Conservation (phyloP, 1,284 basidiomycete species). For the Cryptococcus jaspeensis region DNA sequence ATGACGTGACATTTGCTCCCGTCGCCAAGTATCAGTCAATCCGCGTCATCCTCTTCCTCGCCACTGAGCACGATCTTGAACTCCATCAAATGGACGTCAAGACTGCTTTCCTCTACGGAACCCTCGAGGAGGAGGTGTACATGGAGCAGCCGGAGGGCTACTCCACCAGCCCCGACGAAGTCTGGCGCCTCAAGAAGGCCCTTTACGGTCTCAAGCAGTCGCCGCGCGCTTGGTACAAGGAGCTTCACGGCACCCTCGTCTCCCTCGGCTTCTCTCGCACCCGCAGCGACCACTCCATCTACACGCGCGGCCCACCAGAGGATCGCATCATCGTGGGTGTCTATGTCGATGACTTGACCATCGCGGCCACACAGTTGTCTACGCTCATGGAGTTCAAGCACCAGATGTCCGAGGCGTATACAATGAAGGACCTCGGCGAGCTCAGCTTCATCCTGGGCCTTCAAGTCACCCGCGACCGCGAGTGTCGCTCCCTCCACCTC, state of each 20-base stretch:
- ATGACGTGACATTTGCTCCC: slow-evolving; percentile 53
- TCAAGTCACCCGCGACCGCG: slow-evolving; percentile 52
- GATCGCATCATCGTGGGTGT: slow-evolving; percentile 11
- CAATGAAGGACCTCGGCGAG: slow-evolving; percentile 32
- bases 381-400: slow-evolving; percentile 17
- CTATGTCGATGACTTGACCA: slow-evolving; percentile 22
- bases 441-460: slow-evolving; percentile 43
- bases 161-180: slow-evolving; percentile 5
- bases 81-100: slow-evolving; percentile 55
- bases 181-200: slow-evolving; percentile 37
- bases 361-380: slow-evolving; percentile 1
- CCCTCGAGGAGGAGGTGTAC: slow-evolving; percentile 52
- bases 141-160: slow-evolving; percentile 36
- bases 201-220: slow-evolving; percentile 55
- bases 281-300: slow-evolving; percentile 49
- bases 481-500: too few species aligned
- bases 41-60: slow-evolving; percentile 49
- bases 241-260: slow-evolving; percentile 43
- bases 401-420: slow-evolving; percentile 20
- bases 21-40: slow-evolving; percentile 51
- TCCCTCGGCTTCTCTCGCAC: slow-evolving; percentile 35
- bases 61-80: slow-evolving; percentile 50
- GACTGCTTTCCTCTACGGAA: slow-evolving; percentile 55
- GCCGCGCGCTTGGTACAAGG: slow-evolving; percentile 41
- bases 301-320: slow-evolving; percentile 14